phyloP scores from a whole-genome alignment of 148 eudicot genomes.

The Agrostemma githago region DNA sequence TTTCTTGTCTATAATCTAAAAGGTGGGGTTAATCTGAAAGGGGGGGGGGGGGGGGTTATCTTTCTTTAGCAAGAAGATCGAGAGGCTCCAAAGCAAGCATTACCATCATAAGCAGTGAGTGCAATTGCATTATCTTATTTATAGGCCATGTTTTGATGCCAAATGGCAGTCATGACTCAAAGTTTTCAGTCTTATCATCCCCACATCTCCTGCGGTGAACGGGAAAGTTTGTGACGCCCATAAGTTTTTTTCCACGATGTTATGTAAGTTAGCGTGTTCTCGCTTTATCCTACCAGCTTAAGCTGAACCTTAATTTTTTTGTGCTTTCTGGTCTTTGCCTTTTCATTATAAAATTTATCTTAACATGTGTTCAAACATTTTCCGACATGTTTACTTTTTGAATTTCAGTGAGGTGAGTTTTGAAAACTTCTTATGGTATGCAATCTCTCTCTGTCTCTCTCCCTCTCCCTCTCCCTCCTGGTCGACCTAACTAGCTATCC shows the following conservation, averaged over 20 bases:
- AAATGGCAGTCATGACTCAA: not conserved
- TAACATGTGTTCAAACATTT: not conserved
- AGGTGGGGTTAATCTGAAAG: no score
- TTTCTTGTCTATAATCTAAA: slow-evolving; percentile 1
- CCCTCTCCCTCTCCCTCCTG: not conserved
- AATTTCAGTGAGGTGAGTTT: slow-evolving; percentile 65
- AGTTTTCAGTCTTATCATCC: not conserved
- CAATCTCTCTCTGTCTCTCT: no score
- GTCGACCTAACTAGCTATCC: slow-evolving; percentile 12
- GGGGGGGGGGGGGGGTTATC: not conserved
- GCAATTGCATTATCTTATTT: not conserved
- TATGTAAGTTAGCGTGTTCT: not conserved
- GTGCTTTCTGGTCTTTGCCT: not conserved
- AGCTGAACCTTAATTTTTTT: not conserved
- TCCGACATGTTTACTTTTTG: slow-evolving; percentile 26
- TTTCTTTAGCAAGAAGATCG: not conserved
- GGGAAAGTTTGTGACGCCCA: not conserved
- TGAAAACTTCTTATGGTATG: slow-evolving; percentile 93
- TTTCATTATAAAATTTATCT: not conserved
- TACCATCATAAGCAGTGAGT: not conserved
- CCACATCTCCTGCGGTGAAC: not conserved
- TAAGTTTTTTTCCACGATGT: not conserved
- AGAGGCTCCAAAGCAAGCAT: not conserved
- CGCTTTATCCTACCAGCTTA: not conserved
- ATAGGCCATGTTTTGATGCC: not conserved